Conservation (phyloP, 1,284 basidiomycete genomes). For the Moniliophthora roreri region DNA sequence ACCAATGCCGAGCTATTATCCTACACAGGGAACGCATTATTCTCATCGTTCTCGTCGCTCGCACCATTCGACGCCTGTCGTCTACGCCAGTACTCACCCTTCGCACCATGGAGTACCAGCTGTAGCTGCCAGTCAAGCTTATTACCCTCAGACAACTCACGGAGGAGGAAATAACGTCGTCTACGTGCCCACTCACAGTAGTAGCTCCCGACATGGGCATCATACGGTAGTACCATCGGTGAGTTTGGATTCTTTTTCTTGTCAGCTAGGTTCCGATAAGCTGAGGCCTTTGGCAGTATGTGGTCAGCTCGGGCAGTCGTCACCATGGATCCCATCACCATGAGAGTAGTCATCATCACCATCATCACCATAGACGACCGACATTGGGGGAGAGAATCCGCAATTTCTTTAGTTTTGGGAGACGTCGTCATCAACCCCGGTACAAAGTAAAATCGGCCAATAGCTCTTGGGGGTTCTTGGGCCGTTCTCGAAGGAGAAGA, state of each 20-base stretch:
- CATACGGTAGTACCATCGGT: slow-evolving; percentile 18
- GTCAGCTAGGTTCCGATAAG: background rate
- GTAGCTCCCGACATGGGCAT: slow-evolving; percentile 17
- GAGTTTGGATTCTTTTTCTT: slow-evolving; percentile 2
- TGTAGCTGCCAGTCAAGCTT: slow-evolving; percentile 20
- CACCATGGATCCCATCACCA: slow-evolving; percentile 10
- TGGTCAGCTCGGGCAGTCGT: slow-evolving; percentile 4
- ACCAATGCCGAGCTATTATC: slow-evolving; percentile 21
- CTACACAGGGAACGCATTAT: slow-evolving; percentile 20
- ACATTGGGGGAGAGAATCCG: slow-evolving; percentile 51
- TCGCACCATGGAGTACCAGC: slow-evolving; percentile 23
- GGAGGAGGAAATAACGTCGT: slow-evolving; percentile 22
- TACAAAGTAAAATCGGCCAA: slow-evolving; percentile 37
- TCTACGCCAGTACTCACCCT: slow-evolving; percentile 28
- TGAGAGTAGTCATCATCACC: slow-evolving; percentile 17
- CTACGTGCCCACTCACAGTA: slow-evolving; percentile 27
- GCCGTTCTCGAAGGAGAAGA: slow-evolving; percentile 41
- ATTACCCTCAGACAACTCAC: slow-evolving; percentile 23
- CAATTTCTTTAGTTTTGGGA: slow-evolving; percentile 54
- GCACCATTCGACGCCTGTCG: slow-evolving; percentile 19
- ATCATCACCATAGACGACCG: slow-evolving; percentile 20
- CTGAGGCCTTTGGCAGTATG: background rate
- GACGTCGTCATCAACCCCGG: slow-evolving; percentile 27
- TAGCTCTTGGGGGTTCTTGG: slow-evolving; percentile 47
- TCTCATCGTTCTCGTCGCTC: slow-evolving; percentile 18